Conservation (phyloP, 768 basidiomycete genomes). For the Kwoniella shandongensis region DNA sequence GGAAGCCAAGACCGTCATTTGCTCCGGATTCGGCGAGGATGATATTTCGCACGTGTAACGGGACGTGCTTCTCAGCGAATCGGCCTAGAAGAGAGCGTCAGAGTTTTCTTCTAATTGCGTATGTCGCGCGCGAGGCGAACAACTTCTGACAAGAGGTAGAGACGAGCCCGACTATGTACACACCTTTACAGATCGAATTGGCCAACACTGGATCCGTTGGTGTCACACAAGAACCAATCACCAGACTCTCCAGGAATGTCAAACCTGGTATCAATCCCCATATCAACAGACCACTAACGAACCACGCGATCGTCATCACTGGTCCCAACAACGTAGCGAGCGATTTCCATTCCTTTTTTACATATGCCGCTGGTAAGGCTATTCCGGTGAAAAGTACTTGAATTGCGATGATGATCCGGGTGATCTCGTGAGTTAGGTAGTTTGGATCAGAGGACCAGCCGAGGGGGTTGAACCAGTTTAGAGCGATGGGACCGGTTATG, state of each 20-base stretch:
- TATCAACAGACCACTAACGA: slow-evolving; percentile 52
- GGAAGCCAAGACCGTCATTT: slow-evolving; percentile 56
- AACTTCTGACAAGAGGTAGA: too few species aligned
- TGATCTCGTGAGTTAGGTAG: slow-evolving; percentile 46
- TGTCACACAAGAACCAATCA: slow-evolving; percentile 55
- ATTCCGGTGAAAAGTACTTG: slow-evolving; percentile 51
- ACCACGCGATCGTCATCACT: slow-evolving; percentile 56
- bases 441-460: slow-evolving; percentile 46
- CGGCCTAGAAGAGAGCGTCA: slow-evolving; percentile 42
- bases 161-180: background rate
- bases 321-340: slow-evolving; percentile 53
- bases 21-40: slow-evolving; percentile 56
- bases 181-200: slow-evolving; percentile 48
- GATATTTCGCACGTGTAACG: slow-evolving; percentile 54
- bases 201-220: slow-evolving; percentile 57
- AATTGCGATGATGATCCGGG: slow-evolving; percentile 55
- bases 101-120: background rate
- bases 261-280: slow-evolving; percentile 54
- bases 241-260: slow-evolving; percentile 54
- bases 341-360: slow-evolving; percentile 49
- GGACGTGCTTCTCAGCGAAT: slow-evolving; percentile 55
- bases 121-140: background rate
- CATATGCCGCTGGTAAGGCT: slow-evolving; percentile 54
- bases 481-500: slow-evolving; percentile 50
- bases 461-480: slow-evolving; percentile 52